Conservation (phyloP, 345 rosid genomes). For the Turritis glabra region DNA sequence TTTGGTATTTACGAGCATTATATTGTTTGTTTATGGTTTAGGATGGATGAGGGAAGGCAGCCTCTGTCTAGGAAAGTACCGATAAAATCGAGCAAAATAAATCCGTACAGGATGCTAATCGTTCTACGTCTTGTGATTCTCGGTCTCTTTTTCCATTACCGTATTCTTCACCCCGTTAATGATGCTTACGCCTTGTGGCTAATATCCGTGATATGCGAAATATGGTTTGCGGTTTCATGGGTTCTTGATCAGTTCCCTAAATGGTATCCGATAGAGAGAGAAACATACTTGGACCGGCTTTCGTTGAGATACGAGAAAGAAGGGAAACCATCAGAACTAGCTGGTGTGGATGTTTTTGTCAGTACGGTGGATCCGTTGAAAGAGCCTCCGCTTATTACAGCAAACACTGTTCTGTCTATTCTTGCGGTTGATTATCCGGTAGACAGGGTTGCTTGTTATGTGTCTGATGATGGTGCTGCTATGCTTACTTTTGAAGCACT, state of each 20-base stretch:
- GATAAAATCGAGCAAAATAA: conserved; percentile 77
- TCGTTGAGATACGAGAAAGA: conserved; percentile 52
- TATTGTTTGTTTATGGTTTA: conserved; percentile 20
- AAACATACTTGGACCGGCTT: conserved; percentile 85
- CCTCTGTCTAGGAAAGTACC: conserved; percentile 89
- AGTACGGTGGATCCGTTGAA: conserved; percentile 93
- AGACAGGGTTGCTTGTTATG: conserved; percentile 87
- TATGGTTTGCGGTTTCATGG: conserved; percentile 98
- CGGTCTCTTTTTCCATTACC: conserved; percentile 83
- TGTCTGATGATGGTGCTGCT: conserved; percentile 96
- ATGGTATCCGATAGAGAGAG: conserved; percentile 80
- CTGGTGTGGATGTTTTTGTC: conserved; percentile 49
- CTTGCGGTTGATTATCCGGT: conserved; percentile 91
- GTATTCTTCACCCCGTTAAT: conserved; percentile 80
- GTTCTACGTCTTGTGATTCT: conserved; percentile 71
- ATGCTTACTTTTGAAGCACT: conserved; percentile 96
- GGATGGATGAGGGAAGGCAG: conserved; percentile 99
- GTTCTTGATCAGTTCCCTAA: conserved; percentile 91
- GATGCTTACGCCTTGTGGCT: conserved; percentile 85
- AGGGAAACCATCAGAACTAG: too few species aligned
- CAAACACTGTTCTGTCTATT: conserved; percentile 92
- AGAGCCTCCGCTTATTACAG: conserved; percentile 91
- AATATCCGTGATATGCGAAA: conserved; percentile 80
- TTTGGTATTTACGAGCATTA: not conserved
- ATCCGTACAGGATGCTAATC: conserved; percentile 77